Evolutionary conservation across 495 filamentous ascomycete species (phyloP).

Genomic region (Penicillium simplicissimum): DNA sequence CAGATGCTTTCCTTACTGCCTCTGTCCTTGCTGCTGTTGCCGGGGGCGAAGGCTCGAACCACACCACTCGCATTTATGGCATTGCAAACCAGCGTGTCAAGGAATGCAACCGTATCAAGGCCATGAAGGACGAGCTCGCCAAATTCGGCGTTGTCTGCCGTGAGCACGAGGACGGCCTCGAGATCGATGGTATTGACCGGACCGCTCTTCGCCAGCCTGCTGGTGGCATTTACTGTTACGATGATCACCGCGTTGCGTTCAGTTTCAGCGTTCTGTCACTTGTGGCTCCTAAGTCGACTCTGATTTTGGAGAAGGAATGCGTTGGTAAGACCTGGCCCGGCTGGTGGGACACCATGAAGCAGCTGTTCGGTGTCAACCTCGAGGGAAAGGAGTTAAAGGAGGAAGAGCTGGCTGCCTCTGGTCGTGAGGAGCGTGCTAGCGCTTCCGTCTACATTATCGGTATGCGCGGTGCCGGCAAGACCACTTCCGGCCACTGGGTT

Average conservation of each 20-base stretch:
- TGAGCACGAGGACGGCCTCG: slow-evolving; percentile 90
- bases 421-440: slow-evolving; percentile 36
- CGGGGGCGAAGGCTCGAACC: slow-evolving; percentile 52
- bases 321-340: slow-evolving; percentile 99
- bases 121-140: slow-evolving; percentile 95
- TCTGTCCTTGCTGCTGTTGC: slow-evolving; percentile 92
- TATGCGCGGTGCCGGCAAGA: slow-evolving; percentile 97
- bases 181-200: slow-evolving; percentile 70
- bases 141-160: slow-evolving; percentile 90
- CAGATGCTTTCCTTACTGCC: slow-evolving; percentile 94
- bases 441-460: slow-evolving; percentile 89
- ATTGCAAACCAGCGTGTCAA: slow-evolving; percentile 99
- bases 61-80: slow-evolving; percentile 80
- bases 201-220: slow-evolving; percentile 59
- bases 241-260: slow-evolving; percentile 98
- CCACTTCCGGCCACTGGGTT: slow-evolving; percentile 86
- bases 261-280: slow-evolving; percentile 91
- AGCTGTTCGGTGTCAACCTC: slow-evolving; percentile 71
- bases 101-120: slow-evolving; percentile 94
- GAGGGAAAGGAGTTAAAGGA: slow-evolving; percentile 67
- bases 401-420: slow-evolving; percentile 31
- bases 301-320: slow-evolving; percentile 88
- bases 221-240: slow-evolving; percentile 85
- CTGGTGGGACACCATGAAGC: slow-evolving; percentile 90
- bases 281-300: slow-evolving; percentile 68